Base-by-base conservation (phyloP, 73 alveolate species). In the Paraurostyla sp. region DNA sequence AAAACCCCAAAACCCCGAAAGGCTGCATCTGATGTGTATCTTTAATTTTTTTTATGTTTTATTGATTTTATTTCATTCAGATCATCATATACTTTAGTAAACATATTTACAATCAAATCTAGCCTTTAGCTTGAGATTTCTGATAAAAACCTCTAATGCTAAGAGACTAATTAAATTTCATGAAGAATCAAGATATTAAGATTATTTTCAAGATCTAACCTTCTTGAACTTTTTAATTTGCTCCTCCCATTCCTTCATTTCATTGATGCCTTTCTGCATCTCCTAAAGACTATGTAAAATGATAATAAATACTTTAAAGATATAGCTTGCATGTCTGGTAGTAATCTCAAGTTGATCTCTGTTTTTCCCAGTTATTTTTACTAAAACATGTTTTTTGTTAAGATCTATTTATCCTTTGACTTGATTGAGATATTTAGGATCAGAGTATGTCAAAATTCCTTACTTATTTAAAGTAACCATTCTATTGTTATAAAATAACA, bases 401-500 rank as follows among this genome's bases (percentile, higher is more conserved):
- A 78, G 62, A 54, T 54, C 78, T 15, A 78, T 78, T 56, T 50
- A 20, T 11, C 76, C 89, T 38, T 59, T 49, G 43, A 54, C 71
- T 27, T 73, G 36, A 54, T 29, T 45, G 1, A 52, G 20, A 49
- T 50, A 29, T 27, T 78, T 78, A 27, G 89, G 89, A 54, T 78
- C 89, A 23, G 63, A 36, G 40, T 78, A 78, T 0, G 76, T 18
- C 11, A 78, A 35, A 7, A 40, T 78, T 0, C 89, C 89, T 20
- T 3, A 9, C 6, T 76, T 58, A 51, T 78, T 52, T 33, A 83
- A 60, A 23, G 54, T 63, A 4, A 83, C 42, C 25, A 54, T 38
- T 62, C 92, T 40, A 48, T 63, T 63, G 56, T 83, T 83, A 65
- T 63, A 83, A 76, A 83, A 83, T 3, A 83, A 46, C 51, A 83